Evolutionary conservation across 1,139 yeast genomes (phyloP), one percentile per base, ranked within the genome.

Genomic region (Saccharomycopsis hybrid): DNA sequence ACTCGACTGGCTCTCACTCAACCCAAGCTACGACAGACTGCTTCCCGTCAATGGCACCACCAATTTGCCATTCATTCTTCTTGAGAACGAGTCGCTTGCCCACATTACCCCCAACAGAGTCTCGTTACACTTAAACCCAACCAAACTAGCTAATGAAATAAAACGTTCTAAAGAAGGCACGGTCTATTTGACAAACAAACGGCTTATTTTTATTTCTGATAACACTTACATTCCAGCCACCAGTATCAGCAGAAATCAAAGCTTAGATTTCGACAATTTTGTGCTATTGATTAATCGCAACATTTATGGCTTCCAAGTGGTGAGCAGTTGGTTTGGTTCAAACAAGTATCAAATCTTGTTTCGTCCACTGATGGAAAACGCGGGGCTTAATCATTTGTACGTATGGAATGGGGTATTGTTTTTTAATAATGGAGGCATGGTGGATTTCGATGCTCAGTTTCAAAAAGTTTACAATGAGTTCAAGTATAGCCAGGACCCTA

Each of bases 401-500:
- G n/a, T 46, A 5, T 53, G 56, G 56, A 33, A 49, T n/a, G 38
- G n/a, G 25, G 18, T 38, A 11, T 24, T 50, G 1, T 37, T 37
- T 28, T 53, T 53, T 32, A 53, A 53, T 31, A 41, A 53, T 13
- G 56, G 56, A 3, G 56, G 56, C 13, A 43, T 53, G 28, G 36
- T 46, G 35, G 54, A 53, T 3, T 53, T 53, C 46, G 49, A 40
- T 13, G 27, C 32, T 5, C 13, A 25, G 7, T 51, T 53, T 36
- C 39, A 47, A n/a, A 46, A 48, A 32, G 42, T 32, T 5, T 51
- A 45, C 32, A 52, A 51, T 29, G 51, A 53, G 27, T 53, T 31
- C 41, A 49, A 41, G 28, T 46, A 53, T 38, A 27, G 33, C 37
- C 53, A 51, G 33, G 42, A 33, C 18, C 7, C 35, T 3, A 33